Percentiles rank a stretch among this genome's conserved stretches.
Evolutionary conservation across 2,329 filamentous ascomycete genomes (phyloP).

Genomic region (Penicillium digitatum): DNA sequence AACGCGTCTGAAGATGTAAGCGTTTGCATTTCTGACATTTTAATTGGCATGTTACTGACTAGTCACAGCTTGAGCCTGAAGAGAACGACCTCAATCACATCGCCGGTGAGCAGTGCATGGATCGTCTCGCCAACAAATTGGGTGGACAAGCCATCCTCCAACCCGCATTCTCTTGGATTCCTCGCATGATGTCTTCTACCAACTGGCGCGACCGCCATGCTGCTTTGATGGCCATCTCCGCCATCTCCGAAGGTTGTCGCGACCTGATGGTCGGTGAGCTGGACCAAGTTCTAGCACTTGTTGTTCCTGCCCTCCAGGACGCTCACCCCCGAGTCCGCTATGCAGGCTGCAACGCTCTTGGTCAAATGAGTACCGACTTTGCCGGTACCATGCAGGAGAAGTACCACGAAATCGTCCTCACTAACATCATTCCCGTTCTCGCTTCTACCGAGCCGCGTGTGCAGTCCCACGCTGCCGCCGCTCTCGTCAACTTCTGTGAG

Average conservation of each 20-base stretch:
- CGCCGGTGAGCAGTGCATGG: conserved; percentile 97
- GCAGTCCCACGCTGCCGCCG: conserved; percentile 95
- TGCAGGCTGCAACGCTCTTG: conserved; percentile 96
- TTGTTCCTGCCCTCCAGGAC: conserved; percentile 87
- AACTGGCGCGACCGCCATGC: conserved; percentile 95
- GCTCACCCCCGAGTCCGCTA: conserved; percentile 91
- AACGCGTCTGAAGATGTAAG: conserved; percentile 82
- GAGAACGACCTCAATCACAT: conserved; percentile 98
- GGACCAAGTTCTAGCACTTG: conserved; percentile 86
- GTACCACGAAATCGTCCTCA: conserved; percentile 82
- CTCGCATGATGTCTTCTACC: conserved; percentile 93
- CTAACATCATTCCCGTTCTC: conserved; percentile 87
- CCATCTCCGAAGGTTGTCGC: conserved; percentile 94
- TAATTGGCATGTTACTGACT: conserved; percentile 26
- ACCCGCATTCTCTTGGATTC: conserved; percentile 94
- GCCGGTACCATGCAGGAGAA: conserved; percentile 97
- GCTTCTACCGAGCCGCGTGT: conserved; percentile 87
- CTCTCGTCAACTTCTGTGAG: conserved; percentile 97
- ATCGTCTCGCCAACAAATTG: conserved; percentile 92
- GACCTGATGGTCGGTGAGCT: conserved; percentile 94
- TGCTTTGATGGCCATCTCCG: conserved; percentile 96
- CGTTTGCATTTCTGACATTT: conserved; percentile 15
- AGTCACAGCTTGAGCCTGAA: conserved; percentile 72
- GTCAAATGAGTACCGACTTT: conserved; percentile 99
- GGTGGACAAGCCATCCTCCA: conserved; percentile 89